A percentile compares a stretch with the other conserved stretches of the same genome.
phyloP scores from a whole-genome alignment of 768 basidiomycete genomes.

The Suillus subalutaceus region DNA sequence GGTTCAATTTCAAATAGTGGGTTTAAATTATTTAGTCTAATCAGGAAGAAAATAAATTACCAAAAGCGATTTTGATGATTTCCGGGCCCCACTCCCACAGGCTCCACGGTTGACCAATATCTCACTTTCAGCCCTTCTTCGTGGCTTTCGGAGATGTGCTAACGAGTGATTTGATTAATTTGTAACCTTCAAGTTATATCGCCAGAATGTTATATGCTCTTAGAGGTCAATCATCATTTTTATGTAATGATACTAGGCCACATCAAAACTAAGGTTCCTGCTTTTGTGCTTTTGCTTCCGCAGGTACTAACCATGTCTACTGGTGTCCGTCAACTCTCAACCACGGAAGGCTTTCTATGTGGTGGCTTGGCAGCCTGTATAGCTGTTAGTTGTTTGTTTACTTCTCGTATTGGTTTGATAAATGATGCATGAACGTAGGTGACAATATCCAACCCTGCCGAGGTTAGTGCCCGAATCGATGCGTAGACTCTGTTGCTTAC shows the following conservation, averaged over 20 bases:
- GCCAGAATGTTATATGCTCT: background rate
- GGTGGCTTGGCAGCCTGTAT: constrained; percentile 92
- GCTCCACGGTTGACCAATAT: no score
- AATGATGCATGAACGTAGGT: constrained; percentile 1
- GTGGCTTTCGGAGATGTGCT: background rate
- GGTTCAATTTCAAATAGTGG: no score
- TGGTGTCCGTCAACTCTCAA: constrained; percentile 49
- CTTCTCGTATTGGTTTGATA: background rate
- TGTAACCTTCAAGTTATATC: background rate
- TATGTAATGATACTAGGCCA: background rate
- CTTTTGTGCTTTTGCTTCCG: background rate
- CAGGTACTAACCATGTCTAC: background rate
- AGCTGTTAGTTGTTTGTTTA: constrained; percentile 58
- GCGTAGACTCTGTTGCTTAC: background rate
- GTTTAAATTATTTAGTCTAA: no score
- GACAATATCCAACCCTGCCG: constrained; percentile 77
- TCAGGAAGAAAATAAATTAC: background rate
- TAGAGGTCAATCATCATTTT: background rate
- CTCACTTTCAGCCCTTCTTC: no score
- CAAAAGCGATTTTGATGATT: background rate
- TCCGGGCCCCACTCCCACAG: background rate
- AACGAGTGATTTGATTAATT: background rate
- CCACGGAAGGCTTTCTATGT: constrained; percentile 80
- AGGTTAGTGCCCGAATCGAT: constrained; percentile 29
- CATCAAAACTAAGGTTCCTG: background rate